phyloP scores from a whole-genome alignment of 768 basidiomycete species.

The Neoboletus brunneissimus region DNA sequence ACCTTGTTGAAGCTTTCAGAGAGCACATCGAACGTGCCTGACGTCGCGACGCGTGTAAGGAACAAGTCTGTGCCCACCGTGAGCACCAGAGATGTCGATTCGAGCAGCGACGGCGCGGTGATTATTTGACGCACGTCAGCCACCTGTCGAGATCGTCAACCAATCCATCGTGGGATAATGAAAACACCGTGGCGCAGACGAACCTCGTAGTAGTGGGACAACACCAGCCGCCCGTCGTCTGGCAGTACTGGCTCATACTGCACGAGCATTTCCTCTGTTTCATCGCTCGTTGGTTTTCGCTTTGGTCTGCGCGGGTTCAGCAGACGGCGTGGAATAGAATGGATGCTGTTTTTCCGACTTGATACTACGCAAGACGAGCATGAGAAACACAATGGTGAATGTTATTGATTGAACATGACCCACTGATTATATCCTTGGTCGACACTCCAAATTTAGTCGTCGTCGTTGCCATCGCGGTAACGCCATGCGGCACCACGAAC shows the following conservation, averaged over 20 bases:
- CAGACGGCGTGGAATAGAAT: conserved; percentile 66
- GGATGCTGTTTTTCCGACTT: conserved; percentile 68
- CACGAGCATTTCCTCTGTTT: conserved; percentile 82
- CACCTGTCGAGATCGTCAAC: conserved; percentile 44
- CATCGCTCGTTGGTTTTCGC: conserved; percentile 69
- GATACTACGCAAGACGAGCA: conserved; percentile 54
- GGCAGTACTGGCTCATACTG: conserved; percentile 80
- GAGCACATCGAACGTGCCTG: conserved; percentile 89
- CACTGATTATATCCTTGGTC: conserved; percentile 82
- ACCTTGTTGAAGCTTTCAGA: conserved; percentile 91
- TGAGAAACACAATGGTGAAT: background rate
- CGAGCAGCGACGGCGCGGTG: conserved; percentile 80
- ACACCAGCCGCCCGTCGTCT: conserved; percentile 57
- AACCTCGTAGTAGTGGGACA: conserved; percentile 59
- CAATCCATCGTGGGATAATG: background rate
- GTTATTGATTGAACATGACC: conserved; percentile 21
- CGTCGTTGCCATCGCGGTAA: conserved; percentile 72
- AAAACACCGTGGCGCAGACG: conserved; percentile 25
- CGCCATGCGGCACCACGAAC: conserved; percentile 64
- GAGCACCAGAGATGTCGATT: conserved; percentile 89
- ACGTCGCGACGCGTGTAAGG: conserved; percentile 79
- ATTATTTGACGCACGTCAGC: conserved; percentile 64
- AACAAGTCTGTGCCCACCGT: conserved; percentile 89
- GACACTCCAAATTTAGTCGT: conserved; percentile 87
- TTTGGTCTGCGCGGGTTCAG: conserved; percentile 83